Evolutionary conservation across 2,329 filamentous ascomycete species (phyloP).

Genomic region (Penicillium sp.): DNA sequence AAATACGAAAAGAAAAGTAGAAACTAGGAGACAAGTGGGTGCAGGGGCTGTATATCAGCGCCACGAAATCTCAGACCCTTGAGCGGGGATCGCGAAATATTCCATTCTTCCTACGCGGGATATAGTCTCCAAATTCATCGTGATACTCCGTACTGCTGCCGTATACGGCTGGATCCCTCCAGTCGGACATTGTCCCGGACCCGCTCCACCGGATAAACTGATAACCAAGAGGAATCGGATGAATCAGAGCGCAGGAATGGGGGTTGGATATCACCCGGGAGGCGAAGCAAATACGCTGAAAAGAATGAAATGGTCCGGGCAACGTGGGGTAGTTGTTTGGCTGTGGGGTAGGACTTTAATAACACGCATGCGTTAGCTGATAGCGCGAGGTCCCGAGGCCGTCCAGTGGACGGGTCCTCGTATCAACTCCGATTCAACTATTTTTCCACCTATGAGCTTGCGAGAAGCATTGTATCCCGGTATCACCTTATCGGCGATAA

Average conservation of each 20-base stretch:
- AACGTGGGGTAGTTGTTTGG: conserved; percentile 1
- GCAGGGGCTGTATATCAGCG: conserved; percentile 10
- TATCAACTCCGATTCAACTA: conserved; percentile 12
- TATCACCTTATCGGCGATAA: conserved; percentile 7
- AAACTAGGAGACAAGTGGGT: conserved; percentile 1
- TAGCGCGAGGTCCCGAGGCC: neutral
- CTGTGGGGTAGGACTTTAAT: neutral
- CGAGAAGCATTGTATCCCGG: conserved; percentile 2
- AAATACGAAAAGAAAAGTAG: neutral
- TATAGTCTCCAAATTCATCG: neutral
- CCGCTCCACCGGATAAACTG: neutral
- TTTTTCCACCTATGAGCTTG: conserved; percentile 26
- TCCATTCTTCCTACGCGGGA: neutral
- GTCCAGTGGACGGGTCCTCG: conserved; percentile 4
- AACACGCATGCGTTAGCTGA: neutral
- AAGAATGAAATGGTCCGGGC: neutral
- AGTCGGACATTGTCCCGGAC: conserved; percentile 6
- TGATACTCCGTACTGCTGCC: neutral
- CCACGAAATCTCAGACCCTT: neutral
- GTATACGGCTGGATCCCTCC: neutral
- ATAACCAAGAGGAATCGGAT: neutral
- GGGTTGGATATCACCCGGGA: conserved; percentile 3
- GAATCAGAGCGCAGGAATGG: neutral
- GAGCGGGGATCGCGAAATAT: conserved; percentile 1
- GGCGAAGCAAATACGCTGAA: neutral